Conservation (phyloP, 2,329 filamentous ascomycete genomes). For the Dendrostoma leiphaemia region DNA sequence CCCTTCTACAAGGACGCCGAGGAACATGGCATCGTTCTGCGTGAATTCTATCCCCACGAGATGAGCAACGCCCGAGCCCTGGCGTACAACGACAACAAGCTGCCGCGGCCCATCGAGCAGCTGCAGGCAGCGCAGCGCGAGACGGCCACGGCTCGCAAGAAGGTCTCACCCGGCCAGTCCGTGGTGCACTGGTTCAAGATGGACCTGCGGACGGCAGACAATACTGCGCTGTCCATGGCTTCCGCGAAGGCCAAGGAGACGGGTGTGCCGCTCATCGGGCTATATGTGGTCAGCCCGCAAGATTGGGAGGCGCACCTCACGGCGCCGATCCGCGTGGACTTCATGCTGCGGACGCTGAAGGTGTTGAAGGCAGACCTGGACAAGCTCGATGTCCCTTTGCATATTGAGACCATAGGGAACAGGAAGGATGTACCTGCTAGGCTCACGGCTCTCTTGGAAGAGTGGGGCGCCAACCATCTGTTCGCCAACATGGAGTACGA, state of each 20-base stretch:
- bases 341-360: slow-evolving; percentile 70
- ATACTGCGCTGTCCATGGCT: slow-evolving; percentile 67
- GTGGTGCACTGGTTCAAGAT: slow-evolving; percentile 91
- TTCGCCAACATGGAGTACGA: slow-evolving; percentile 90
- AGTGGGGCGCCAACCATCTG: slow-evolving; percentile 73
- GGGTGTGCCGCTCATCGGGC: slow-evolving; percentile 63
- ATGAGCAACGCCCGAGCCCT: slow-evolving; percentile 78
- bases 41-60: slow-evolving; percentile 79
- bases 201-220: slow-evolving; percentile 73
- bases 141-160: slow-evolving; percentile 53
- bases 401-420: slow-evolving; percentile 68
- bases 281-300: slow-evolving; percentile 80
- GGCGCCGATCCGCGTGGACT: slow-evolving; percentile 72
- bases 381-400: slow-evolving; percentile 72
- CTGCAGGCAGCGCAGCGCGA: slow-evolving; percentile 60
- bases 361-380: slow-evolving; percentile 65
- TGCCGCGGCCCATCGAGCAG: slow-evolving; percentile 71
- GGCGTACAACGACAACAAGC: slow-evolving; percentile 67
- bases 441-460: slow-evolving; percentile 62
- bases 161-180: slow-evolving; percentile 53
- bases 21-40: slow-evolving; percentile 62
- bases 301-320: slow-evolving; percentile 81
- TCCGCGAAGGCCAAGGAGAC: slow-evolving; percentile 44
- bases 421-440: slow-evolving; percentile 60
- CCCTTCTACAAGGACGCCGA: slow-evolving; percentile 45